A percentile compares a stretch with the other conserved stretches of the same genome.
These are phyloP conservation scores for Leishmania lainsoni DNA, from an alignment of 208 protist species.

Conservation along the genomic window DNA sequence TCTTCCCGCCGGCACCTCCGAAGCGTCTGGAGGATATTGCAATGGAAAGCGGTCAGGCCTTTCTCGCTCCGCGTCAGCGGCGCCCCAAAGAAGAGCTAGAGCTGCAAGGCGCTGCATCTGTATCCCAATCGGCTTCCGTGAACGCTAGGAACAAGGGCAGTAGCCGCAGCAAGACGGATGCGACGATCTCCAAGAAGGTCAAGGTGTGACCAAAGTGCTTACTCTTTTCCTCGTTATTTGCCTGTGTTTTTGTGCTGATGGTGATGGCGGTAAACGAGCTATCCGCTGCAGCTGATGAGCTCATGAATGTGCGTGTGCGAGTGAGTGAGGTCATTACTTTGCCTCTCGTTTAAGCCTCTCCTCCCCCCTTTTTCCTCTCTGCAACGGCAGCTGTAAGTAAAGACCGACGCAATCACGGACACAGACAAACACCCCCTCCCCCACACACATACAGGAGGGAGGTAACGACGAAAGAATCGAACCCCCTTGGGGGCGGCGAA, in stretches of 20 bases:
- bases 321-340: background rate
- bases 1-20: constrained; percentile 88
- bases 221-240: background rate
- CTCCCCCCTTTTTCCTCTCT: background rate
- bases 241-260: background rate
- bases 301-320: background rate
- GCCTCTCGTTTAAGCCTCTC: background rate
- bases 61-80: constrained; percentile 47
- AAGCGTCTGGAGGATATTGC: constrained; percentile 91
- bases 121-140: constrained; percentile 7
- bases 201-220: constrained; percentile 11
- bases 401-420: background rate
- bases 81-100: constrained; percentile 20
- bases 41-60: constrained; percentile 92
- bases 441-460: too few species aligned
- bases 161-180: constrained; percentile 8
- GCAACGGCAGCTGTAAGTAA: constrained; percentile 12
- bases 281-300: background rate
- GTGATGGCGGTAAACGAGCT: background rate
- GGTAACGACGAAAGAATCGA: too few species aligned
- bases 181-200: background rate
- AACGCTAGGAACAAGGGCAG: background rate
- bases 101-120: constrained; percentile 20
- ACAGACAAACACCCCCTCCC: background rate
- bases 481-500: too few species aligned